Percentiles rank a stretch among this genome's conserved stretches.
These are phyloP conservation scores for Sclerotinia borealis DNA, from an alignment of 2,329 filamentous ascomycete genomes.

Conservation along the genomic window DNA sequence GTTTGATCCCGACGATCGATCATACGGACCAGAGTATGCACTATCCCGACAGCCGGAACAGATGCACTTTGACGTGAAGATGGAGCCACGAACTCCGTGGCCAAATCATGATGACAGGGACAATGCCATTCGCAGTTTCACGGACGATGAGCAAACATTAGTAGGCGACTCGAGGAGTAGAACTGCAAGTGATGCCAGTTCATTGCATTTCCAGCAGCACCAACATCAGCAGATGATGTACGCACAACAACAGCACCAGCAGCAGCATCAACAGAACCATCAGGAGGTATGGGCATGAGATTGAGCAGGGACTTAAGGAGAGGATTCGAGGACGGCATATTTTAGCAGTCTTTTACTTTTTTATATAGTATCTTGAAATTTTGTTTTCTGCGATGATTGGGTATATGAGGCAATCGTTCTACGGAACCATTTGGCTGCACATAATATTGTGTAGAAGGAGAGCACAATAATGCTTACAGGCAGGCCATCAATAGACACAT, in stretches of 20 bases:
- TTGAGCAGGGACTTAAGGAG: neutral
- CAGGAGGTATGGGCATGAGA: conserved; percentile 6
- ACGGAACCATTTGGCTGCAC: neutral
- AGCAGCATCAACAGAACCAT: conserved; percentile 9
- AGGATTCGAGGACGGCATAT: neutral
- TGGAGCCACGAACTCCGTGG: neutral
- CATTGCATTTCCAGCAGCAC: conserved; percentile 15
- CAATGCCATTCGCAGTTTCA: neutral
- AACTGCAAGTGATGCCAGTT: conserved; percentile 17
- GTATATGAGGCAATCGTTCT: neutral
- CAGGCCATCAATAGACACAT: neutral
- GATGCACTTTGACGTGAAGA: neutral
- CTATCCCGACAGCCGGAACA: neutral
- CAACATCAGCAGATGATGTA: conserved; percentile 18
- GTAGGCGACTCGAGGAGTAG: conserved; percentile 19
- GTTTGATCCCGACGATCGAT: conserved; percentile 12
- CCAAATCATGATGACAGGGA: conserved; percentile 1
- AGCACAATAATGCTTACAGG: neutral
- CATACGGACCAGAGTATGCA: neutral
- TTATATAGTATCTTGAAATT: neutral
- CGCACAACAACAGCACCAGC: conserved; percentile 13
- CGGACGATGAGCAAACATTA: conserved; percentile 5
- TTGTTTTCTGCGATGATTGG: neutral
- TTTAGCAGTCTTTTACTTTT: neutral
- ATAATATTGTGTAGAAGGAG: neutral